Base-by-base conservation (phyloP, 192 early-diverging fungal species). In the Entomortierella chlamydospora region DNA sequence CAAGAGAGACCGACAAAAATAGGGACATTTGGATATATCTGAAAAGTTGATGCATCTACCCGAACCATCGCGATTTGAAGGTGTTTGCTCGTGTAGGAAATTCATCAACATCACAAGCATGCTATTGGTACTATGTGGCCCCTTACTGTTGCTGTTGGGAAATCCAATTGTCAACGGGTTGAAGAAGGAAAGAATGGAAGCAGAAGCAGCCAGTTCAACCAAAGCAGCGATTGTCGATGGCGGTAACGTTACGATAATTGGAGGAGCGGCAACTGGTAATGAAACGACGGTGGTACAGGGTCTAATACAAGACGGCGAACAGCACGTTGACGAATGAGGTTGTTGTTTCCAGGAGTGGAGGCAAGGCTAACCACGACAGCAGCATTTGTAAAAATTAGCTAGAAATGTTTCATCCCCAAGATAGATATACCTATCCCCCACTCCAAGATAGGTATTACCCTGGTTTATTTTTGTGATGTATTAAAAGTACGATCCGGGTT, bases 31-130 rank as follows among this genome's bases (percentile, higher is more conserved):
- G 1, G 63, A 70, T n/a, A 55, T 55, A 1, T 65, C 68, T 1
- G 76, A 79, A 31, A 70, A 66, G 18, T 30, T 79, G 20, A 79
- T 79, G 68, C 56, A 70, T 13, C 61, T 79, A 15, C 76, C 76
- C 0, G 68, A 79, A 17, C 68, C 76, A 0, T 70, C 76, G 0
- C 37, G 45, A 0, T 70, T 70, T 54, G 68, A 79, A 23, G 76
- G 76, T 0, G 55, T 70, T 29, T 79, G 76, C 20, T 70, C 68
- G 15, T 79, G 76, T 26, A 41, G 68, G 0, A 62, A 62, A 0
- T n/a, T 79, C 1, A 31, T 79, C 25, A 79, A 79, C 18, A 70
- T 79, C 57, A 54, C 76, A 23, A 79, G 68, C 26, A 79, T 79
- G 76, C 0, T 70, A 8, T 34, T 79, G 57, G 66, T 79, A 28